Percentiles rank a stretch among this genome's conserved stretches.
Conservation (phyloP, 108 stramenopile genomes). For the Nitzschia sp. region DNA sequence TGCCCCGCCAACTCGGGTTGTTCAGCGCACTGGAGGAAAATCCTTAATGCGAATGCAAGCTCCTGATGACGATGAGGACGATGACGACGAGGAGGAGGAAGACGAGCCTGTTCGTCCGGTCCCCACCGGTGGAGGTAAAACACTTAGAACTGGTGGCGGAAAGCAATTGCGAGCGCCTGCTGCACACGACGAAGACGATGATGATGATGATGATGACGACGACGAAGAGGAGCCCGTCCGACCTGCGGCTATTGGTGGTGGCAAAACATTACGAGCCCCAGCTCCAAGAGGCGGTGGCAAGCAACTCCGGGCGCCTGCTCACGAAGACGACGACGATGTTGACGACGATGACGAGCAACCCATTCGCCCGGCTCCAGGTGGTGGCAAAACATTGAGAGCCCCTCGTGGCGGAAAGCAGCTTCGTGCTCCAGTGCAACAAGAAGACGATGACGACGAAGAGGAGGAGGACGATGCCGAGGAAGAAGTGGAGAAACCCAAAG, state of each 20-base stretch:
- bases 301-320: conserved; percentile 13
- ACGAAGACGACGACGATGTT: conserved; percentile 36
- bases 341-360: conserved; percentile 33
- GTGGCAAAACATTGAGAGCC: conserved; percentile 68
- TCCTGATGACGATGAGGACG: conserved; percentile 37
- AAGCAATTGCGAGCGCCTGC: conserved; percentile 64
- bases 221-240: conserved; percentile 26
- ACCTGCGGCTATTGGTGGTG: conserved; percentile 10
- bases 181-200: conserved; percentile 39
- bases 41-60: conserved; percentile 48
- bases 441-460: conserved; percentile 51
- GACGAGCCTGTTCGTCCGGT: conserved; percentile 40
- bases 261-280: conserved; percentile 19
- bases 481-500: conserved; percentile 28
- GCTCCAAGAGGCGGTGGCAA: conserved; percentile 22
- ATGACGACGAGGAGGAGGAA: conserved; percentile 42
- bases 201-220: conserved; percentile 42
- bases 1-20: conserved; percentile 4
- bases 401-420: conserved; percentile 71
- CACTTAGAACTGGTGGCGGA: conserved; percentile 40
- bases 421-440: conserved; percentile 49
- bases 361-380: conserved; percentile 22
- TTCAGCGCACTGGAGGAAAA: conserved; percentile 50
- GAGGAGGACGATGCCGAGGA: conserved; percentile 33
- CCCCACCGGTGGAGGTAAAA: conserved; percentile 37